Percentiles rank a stretch among this genome's conserved stretches.
Evolutionary conservation across 148 eudicot genomes (phyloP).

Genomic region (Spergularia bocconei): DNA sequence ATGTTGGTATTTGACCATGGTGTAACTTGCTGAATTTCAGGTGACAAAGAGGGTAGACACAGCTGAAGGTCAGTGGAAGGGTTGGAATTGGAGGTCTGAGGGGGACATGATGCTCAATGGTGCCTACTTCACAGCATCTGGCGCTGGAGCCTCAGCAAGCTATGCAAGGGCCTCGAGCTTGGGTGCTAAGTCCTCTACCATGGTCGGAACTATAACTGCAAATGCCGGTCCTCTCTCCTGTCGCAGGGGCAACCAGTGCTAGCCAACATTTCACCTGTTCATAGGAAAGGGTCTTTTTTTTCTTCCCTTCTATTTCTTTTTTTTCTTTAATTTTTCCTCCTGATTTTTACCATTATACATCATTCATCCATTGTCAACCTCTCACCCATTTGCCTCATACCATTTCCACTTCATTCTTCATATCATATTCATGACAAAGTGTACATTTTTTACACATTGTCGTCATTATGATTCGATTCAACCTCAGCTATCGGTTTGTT

Average conservation of each 20-base stretch:
- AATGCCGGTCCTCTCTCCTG: conserved; percentile 80
- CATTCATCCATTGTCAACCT: conserved; percentile 21
- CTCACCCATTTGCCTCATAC: conserved; percentile 3
- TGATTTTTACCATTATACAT: conserved; percentile 23
- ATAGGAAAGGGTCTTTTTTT: conserved; percentile 13
- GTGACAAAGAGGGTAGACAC: conserved; percentile 88
- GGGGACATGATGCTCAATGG: conserved; percentile 87
- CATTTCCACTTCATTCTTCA: conserved; percentile 18
- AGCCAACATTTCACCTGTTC: conserved; percentile 28
- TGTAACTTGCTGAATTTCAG: conserved; percentile 28
- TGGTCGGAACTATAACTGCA: conserved; percentile 77
- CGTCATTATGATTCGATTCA: conserved; percentile 31
- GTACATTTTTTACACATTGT: conserved; percentile 62
- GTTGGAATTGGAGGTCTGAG: conserved; percentile 96
- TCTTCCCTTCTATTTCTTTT: not conserved
- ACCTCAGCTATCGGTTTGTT: conserved; percentile 16
- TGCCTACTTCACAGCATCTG: conserved; percentile 84
- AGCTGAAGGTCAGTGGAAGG: conserved; percentile 49
- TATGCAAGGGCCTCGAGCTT: conserved; percentile 87
- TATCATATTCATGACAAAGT: conserved; percentile 37
- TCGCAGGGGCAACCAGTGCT: conserved; percentile 62
- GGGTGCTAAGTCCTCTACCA: conserved; percentile 83
- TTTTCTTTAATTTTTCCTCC: not conserved
- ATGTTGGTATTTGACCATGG: not conserved
- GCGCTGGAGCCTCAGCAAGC: conserved; percentile 83